Percentiles rank a stretch among this genome's conserved stretches.
phyloP scores from a whole-genome alignment of 345 rosid species.

The Diplotaxis tenuifolia region DNA sequence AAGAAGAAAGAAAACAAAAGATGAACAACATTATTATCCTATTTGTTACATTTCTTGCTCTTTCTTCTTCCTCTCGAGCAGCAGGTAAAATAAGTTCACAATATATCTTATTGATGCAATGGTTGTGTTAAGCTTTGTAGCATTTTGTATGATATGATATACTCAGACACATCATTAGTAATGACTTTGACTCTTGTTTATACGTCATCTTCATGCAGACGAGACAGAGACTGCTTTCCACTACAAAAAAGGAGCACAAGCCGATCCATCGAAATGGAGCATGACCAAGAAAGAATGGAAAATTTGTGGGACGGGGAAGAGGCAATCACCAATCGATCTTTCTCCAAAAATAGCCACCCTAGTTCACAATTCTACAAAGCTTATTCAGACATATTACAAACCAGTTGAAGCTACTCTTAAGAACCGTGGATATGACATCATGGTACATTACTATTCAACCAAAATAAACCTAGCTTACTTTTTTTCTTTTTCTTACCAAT shows the following conservation, averaged over 20 bases:
- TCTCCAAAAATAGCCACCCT: constrained; percentile 15
- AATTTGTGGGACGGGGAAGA: constrained; percentile 30
- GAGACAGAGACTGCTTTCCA: constrained; percentile 24
- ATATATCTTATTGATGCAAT: background rate
- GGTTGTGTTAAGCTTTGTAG: background rate
- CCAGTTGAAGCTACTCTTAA: constrained; percentile 52
- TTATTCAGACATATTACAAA: constrained; percentile 40
- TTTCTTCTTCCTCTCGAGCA: constrained; percentile 23
- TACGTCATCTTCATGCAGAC: background rate
- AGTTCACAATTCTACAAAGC: constrained; percentile 27
- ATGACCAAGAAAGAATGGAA: constrained; percentile 16
- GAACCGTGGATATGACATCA: constrained; percentile 69
- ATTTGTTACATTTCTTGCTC: constrained; percentile 29
- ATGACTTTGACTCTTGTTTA: background rate
- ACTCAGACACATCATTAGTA: background rate
- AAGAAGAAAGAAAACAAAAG: constrained; percentile 1
- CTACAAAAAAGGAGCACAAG: constrained; percentile 21
- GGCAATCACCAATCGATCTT: constrained; percentile 35
- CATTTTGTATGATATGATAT: background rate
- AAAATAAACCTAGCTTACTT: background rate
- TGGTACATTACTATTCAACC: constrained; percentile 29
- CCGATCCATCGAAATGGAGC: constrained; percentile 31
- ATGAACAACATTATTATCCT: constrained; percentile 20
- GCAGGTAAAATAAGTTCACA: constrained; percentile 26
- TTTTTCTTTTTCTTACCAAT: background rate